Evolutionary conservation across 306 rosid genomes (phyloP).

Genomic region (Citrullus mucosospermus): DNA sequence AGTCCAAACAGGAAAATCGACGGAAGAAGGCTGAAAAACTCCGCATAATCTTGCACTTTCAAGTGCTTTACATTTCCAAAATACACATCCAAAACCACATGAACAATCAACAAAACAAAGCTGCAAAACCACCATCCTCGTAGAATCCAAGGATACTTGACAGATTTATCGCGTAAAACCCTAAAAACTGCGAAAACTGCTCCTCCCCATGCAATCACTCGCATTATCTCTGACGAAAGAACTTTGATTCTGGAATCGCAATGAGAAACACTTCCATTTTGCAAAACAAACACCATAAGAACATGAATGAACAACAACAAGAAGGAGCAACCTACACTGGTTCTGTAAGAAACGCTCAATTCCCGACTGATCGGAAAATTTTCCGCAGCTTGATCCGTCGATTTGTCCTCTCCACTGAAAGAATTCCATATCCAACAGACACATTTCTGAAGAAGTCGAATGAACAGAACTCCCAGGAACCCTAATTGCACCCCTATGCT

Average conservation of each 20-base stretch:
- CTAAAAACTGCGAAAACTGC: slow-evolving; percentile 25
- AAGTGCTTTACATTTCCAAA: slow-evolving; percentile 19
- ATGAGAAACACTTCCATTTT: slow-evolving; percentile 31
- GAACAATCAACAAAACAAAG: slow-evolving; percentile 30
- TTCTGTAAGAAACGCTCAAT: slow-evolving; percentile 31
- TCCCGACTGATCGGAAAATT: slow-evolving; percentile 15
- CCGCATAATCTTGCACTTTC: slow-evolving; percentile 35
- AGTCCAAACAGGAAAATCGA: slow-evolving; percentile 39
- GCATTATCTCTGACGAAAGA: slow-evolving; percentile 41
- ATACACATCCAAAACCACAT: slow-evolving; percentile 27
- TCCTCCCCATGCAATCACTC: slow-evolving; percentile 39
- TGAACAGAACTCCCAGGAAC: slow-evolving; percentile 25
- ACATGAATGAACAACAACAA: slow-evolving; percentile 30
- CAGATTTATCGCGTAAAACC: slow-evolving; percentile 15
- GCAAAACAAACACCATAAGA: slow-evolving; percentile 21
- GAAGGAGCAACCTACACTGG: slow-evolving; percentile 36
- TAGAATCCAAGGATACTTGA: slow-evolving; percentile 53
- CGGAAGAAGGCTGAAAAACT: slow-evolving; percentile 38
- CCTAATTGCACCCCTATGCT: slow-evolving; percentile 40
- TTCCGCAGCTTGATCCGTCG: slow-evolving; percentile 17
- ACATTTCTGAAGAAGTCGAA: slow-evolving; percentile 19
- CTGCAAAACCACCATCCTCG: slow-evolving; percentile 80
- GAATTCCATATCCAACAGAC: slow-evolving; percentile 15
- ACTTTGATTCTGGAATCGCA: slow-evolving; percentile 29
- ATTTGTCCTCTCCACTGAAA: slow-evolving; percentile 12